These are phyloP conservation scores for Mycena polygramma DNA, from an alignment of 768 basidiomycete genomes.

Conservation along the genomic window DNA sequence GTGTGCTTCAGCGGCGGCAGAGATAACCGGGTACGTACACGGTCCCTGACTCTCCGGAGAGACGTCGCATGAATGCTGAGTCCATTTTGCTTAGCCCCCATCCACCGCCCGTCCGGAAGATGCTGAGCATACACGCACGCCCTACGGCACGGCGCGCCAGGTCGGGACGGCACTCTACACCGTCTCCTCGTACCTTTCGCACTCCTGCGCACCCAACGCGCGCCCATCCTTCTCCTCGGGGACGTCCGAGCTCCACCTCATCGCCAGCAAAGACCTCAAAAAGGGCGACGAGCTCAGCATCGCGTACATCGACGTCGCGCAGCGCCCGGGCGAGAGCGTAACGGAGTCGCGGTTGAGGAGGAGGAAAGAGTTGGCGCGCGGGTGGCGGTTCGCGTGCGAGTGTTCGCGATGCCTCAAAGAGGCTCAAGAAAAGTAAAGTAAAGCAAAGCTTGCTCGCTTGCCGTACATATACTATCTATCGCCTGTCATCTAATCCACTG, in stretches of 20 bases:
- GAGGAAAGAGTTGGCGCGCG: slow-evolving; percentile 80
- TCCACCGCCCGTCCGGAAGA: slow-evolving; percentile 73
- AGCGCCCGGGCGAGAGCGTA: slow-evolving; percentile 64
- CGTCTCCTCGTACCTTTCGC: slow-evolving; percentile 81
- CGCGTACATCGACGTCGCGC: slow-evolving; percentile 79
- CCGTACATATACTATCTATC: not conserved
- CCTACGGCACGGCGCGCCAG: slow-evolving; percentile 80
- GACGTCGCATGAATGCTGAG: not conserved
- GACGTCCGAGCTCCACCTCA: slow-evolving; percentile 76
- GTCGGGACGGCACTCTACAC: slow-evolving; percentile 82
- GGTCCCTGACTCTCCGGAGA: slow-evolving; percentile 5
- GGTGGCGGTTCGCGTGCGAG: slow-evolving; percentile 85
- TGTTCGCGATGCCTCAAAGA: slow-evolving; percentile 78
- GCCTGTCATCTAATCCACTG: not conserved
- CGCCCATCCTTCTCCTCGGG: slow-evolving; percentile 75
- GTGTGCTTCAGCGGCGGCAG: slow-evolving; percentile 76
- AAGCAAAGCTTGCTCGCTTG: not conserved
- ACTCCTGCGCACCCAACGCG: slow-evolving; percentile 81
- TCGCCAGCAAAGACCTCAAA: slow-evolving; percentile 76
- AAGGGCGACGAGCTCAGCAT: slow-evolving; percentile 83
- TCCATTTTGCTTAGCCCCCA: slow-evolving; percentile 58
- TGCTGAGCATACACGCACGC: slow-evolving; percentile 80
- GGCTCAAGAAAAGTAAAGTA: slow-evolving; percentile 38
- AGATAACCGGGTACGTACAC: slow-evolving; percentile 77
- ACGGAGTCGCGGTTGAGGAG: slow-evolving; percentile 73